Evolutionary conservation across 2,329 filamentous ascomycete species (phyloP), one percentile per base, ranked within the genome.

Genomic region (Colletotrichum graminicola): DNA sequence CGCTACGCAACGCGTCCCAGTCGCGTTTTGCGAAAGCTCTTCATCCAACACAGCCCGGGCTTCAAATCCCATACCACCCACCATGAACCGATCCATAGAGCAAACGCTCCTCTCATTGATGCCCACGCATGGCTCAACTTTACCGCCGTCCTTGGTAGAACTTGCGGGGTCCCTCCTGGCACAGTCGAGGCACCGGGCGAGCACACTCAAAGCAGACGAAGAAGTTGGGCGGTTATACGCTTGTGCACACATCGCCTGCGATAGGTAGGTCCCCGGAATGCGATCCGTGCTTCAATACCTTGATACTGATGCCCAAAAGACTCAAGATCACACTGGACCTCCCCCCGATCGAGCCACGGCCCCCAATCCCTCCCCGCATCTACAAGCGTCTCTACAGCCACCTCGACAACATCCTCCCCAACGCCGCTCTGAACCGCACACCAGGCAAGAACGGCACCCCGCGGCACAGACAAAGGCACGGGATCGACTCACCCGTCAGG

Each of bases 221-320:
- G 95, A 98, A 80, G 90, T 96, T 74, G 94, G 92, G n/a, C 88
- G 95, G 26, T 87, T 89, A 5, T 96, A 96, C 80, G 93, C 92
- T 5, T 97, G 94, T 79, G 93, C 93, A 18, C 92, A 97, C 81
- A 88, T 99, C 72, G 96, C 96, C 26, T 98, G 95, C 78, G 94
- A 95, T 76, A 89, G 93, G 93, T 93, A 82, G 55, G 76, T 60
- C 18, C 34, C 14, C 51, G 12, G 7, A 26, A 36, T 32, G 8
- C 23, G 14, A 45, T 8, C 23, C 34, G 4, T 36, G 11, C 32
- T 21, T 12, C 14, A 21, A 1, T 8, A 32, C 5, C 14, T 5
- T 5, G 14, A 2, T 66, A 5, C 63, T 45, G 29, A 11, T 3
- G 0, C 12, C 66, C 10, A n/a, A 6, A 69, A 94, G 94, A 64